phyloP scores from a whole-genome alignment of 2,329 filamentous ascomycete genomes.

The Xenosphaeropsis pyriputrescens region DNA sequence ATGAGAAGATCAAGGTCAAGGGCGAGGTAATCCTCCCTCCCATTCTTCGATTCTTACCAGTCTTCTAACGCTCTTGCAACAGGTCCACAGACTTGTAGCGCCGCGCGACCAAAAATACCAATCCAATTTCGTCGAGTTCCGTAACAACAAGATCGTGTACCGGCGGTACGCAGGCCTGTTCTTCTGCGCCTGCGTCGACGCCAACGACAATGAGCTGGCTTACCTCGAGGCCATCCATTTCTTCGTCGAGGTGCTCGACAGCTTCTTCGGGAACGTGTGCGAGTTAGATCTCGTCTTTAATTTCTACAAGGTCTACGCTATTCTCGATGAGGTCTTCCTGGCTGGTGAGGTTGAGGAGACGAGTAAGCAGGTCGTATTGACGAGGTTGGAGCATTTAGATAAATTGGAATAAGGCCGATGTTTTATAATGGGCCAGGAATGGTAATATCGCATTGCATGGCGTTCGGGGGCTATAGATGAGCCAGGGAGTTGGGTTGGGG shows the following conservation, averaged over 20 bases:
- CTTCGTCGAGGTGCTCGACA: slow-evolving; percentile 95
- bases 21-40: slow-evolving; percentile 53
- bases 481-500: too few relatives aligned
- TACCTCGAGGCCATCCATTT: slow-evolving; percentile 98
- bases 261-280: slow-evolving; percentile 96
- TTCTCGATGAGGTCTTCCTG: slow-evolving; percentile 94
- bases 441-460: slow-evolving; percentile 2
- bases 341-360: slow-evolving; percentile 98
- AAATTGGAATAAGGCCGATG: slow-evolving; percentile 58
- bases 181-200: slow-evolving; percentile 98
- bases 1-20: slow-evolving; percentile 98
- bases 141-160: slow-evolving; percentile 93
- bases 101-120: slow-evolving; percentile 98
- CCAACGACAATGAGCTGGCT: slow-evolving; percentile 95
- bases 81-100: slow-evolving; percentile 94
- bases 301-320: slow-evolving; percentile 87
- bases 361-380: slow-evolving; percentile 94
- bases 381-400: slow-evolving; percentile 84
- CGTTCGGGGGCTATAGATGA: slow-evolving; percentile 1
- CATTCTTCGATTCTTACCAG: not conserved
- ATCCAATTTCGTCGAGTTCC: slow-evolving; percentile 96
- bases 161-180: slow-evolving; percentile 94
- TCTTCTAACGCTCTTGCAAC: slow-evolving; percentile 3
- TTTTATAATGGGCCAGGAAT: not conserved
- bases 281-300: slow-evolving; percentile 79